Evolutionary conservation across 2,329 filamentous ascomycete species (phyloP).

Genomic region (Fusarium praegraminearum): DNA sequence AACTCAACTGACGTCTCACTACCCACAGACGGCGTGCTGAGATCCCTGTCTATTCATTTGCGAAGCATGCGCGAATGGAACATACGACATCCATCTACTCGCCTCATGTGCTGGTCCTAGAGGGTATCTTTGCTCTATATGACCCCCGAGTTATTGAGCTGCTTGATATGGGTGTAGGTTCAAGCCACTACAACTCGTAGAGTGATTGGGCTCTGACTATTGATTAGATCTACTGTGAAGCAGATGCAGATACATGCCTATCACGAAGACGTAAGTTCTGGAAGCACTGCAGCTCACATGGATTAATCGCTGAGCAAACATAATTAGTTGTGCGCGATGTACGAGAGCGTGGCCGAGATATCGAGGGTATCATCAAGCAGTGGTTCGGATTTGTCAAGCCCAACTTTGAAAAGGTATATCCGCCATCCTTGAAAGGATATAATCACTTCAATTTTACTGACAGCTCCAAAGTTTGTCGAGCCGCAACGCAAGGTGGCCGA

Average conservation of each 20-base stretch:
- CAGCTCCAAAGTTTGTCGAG: conserved; percentile 75
- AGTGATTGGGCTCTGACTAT: conserved; percentile 14
- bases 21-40: conserved; percentile 80
- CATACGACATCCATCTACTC: conserved; percentile 93
- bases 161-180: conserved; percentile 84
- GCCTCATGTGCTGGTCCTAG: conserved; percentile 92
- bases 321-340: conserved; percentile 84
- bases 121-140: conserved; percentile 95
- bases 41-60: conserved; percentile 95
- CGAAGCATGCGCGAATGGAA: conserved; percentile 84
- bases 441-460: conserved; percentile 15
- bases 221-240: conserved; percentile 88
- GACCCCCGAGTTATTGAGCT: conserved; percentile 87
- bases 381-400: conserved; percentile 98
- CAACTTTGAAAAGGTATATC: conserved; percentile 81
- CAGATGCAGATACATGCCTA: conserved; percentile 92
- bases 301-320: conserved; percentile 23
- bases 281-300: neutral
- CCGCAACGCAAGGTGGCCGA: conserved; percentile 93
- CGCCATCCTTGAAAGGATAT: neutral
- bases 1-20: conserved; percentile 26
- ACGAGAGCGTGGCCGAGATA: conserved; percentile 86
- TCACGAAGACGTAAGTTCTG: conserved; percentile 79
- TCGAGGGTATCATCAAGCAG: conserved; percentile 97
- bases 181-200: neutral